Evolutionary conservation across 495 filamentous ascomycete species (phyloP), one percentile per base, ranked within the genome.

Genomic region (Penicillium crystallinum): DNA sequence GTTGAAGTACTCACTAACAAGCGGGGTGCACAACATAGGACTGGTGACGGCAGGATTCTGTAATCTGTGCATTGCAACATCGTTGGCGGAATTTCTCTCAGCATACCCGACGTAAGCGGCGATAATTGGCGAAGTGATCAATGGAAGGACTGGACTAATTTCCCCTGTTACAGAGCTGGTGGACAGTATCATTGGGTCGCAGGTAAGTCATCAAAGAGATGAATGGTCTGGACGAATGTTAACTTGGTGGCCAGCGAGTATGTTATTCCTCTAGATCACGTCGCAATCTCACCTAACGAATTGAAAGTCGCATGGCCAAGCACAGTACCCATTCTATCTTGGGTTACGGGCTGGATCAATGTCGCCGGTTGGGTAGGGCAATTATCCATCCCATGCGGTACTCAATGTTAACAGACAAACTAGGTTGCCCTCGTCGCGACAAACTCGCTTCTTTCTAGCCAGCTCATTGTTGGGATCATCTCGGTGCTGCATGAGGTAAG

Each of bases 151-250:
- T 12, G 11, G 7, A 33, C 21, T 59, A 1, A 56, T 34, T n/a
- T 37, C 27, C 21, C 43, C 10, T 52, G 2, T 42, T 38, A n/a
- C 27, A 76, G 73, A 8, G 74, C 77, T 34, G 76, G 77, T 44
- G 83, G 83, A 17, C 83, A 86, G 63, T 87, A 88, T 61, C 82
- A 87, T 66, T 89, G 84, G 85, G 85, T 84, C 5, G 83, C 85
- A 80, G 59, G 76, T 75, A 55, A 57, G 60, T 57, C 46, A 33
- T 37, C 10, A 5, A 21, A 10, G 29, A 5, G n/a, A n/a, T n/a
- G n/a, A n/a, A n/a, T n/a, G n/a, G n/a, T n/a, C n/a, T n/a, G n/a
- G n/a, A n/a, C n/a, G n/a, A n/a, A n/a, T n/a, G 27, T 46, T 58
- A 52, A 57, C 11, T 15, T 14, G 10, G 9, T 17, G 9, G 2